Evolutionary conservation across 176 grass and related monocot species (phyloP).

Genomic region (Musa itinerans): DNA sequence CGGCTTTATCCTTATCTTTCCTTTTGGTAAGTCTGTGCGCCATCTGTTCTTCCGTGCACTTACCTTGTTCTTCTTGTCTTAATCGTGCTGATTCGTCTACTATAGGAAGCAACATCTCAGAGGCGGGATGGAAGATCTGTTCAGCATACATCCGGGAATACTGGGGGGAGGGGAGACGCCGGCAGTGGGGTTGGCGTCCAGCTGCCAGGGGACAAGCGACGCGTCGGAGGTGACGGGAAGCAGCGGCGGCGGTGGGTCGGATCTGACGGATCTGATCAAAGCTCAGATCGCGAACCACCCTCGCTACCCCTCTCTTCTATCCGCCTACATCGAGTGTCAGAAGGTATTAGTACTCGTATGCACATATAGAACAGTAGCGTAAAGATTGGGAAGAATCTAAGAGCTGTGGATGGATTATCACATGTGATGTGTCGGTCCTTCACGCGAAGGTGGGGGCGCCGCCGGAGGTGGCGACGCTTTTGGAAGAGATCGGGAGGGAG

Average conservation of each 20-base stretch:
- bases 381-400: not conserved
- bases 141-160: conserved; percentile 84
- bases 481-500: conserved; percentile 74
- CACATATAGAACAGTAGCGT: not conserved
- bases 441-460: conserved; percentile 62
- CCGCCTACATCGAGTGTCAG: conserved; percentile 92
- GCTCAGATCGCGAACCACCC: conserved; percentile 91
- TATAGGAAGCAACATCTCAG: not conserved
- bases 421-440: not conserved
- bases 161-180: conserved; percentile 25
- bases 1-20: not conserved
- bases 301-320: conserved; percentile 73
- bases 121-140: conserved; percentile 76
- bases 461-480: conserved; percentile 65
- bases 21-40: not conserved
- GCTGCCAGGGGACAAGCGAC: conserved; percentile 10
- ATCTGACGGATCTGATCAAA: conserved; percentile 82
- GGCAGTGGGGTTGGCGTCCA: conserved; percentile 4
- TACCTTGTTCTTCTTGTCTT: not conserved
- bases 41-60: no score
- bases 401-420: not conserved
- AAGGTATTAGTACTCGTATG: conserved; percentile 29
- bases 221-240: not conserved
- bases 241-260: conserved; percentile 19
- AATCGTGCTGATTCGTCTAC: not conserved